Evolutionary conservation across 345 rosid genomes (phyloP).

Genomic region (Populus nigra): DNA sequence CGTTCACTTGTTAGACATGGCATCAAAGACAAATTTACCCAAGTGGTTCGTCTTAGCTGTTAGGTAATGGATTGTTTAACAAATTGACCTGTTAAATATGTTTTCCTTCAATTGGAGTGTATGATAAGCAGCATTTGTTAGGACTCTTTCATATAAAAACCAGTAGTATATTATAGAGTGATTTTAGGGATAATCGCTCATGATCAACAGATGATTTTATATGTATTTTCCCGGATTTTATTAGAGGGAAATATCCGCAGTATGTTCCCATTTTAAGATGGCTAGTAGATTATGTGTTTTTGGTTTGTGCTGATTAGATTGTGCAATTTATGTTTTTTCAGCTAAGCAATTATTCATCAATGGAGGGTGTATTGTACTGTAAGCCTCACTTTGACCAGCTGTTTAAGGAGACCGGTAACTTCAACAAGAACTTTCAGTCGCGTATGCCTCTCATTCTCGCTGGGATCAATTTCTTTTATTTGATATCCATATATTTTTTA

Average conservation of each 20-base stretch:
- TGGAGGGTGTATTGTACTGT: slow-evolving; percentile 97
- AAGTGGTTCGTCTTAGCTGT: not conserved
- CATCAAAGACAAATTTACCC: not conserved
- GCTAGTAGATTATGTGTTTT: not conserved
- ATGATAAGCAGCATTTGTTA: not conserved
- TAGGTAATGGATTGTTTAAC: not conserved
- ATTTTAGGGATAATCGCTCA: not conserved
- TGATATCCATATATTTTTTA: not conserved
- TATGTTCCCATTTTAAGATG: not conserved
- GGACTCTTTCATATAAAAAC: not conserved
- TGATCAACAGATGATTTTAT: not conserved
- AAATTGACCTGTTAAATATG: not conserved
- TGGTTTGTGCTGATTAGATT: slow-evolving; percentile 14
- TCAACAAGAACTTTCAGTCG: slow-evolving; percentile 89
- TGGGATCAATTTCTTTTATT: slow-evolving; percentile 5
- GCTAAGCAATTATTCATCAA: slow-evolving; percentile 91
- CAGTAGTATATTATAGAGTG: not conserved
- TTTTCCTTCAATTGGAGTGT: not conserved
- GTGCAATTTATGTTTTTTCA: slow-evolving; percentile 34
- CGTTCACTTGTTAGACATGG: not conserved
- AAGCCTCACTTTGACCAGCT: slow-evolving; percentile 98
- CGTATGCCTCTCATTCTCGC: slow-evolving; percentile 49
- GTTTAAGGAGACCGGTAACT: slow-evolving; percentile 89
- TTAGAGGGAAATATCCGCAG: not conserved
- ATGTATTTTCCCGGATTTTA: not conserved